Evolutionary conservation across 352 stramenopile species (phyloP).

Genomic region (Thraustochytrium sp.): DNA sequence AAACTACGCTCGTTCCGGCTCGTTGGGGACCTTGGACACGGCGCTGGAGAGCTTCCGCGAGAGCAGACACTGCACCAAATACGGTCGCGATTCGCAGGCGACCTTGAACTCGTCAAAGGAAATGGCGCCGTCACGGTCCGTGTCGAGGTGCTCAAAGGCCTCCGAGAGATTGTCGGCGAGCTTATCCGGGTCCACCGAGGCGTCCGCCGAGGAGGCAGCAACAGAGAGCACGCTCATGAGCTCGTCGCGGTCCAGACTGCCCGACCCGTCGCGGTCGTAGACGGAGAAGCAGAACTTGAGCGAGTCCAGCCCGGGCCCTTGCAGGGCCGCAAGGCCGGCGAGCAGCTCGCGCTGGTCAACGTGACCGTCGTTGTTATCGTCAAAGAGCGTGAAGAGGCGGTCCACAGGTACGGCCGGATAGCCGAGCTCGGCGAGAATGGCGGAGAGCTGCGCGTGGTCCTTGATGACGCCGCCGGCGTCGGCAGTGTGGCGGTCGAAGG

Average conservation of each 20-base stretch:
- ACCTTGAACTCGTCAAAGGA: constrained; percentile 42
- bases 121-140: constrained; percentile 15
- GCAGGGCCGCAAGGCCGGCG: background rate
- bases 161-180: background rate
- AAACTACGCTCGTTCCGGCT: background rate
- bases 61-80: constrained; percentile 34
- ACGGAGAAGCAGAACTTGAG: constrained; percentile 43
- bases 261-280: constrained; percentile 32
- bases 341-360: constrained; percentile 29
- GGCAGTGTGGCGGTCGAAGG: constrained; percentile 12
- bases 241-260: constrained; percentile 2
- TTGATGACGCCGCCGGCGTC: background rate
- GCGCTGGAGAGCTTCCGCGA: constrained; percentile 19
- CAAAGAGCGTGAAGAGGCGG: constrained; percentile 26
- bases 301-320: constrained; percentile 12
- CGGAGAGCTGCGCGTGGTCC: background rate
- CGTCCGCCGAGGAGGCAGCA: background rate
- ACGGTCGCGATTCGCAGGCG: constrained; percentile 6
- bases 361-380: background rate
- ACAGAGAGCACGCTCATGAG: constrained; percentile 12
- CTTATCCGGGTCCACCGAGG: background rate
- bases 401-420: background rate
- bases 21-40: background rate
- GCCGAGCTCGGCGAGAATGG: background rate
- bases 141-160: constrained; percentile 14